Evolutionary conservation across 2,329 filamentous ascomycete species (phyloP).

Genomic region (Aureobasidium sp.): DNA sequence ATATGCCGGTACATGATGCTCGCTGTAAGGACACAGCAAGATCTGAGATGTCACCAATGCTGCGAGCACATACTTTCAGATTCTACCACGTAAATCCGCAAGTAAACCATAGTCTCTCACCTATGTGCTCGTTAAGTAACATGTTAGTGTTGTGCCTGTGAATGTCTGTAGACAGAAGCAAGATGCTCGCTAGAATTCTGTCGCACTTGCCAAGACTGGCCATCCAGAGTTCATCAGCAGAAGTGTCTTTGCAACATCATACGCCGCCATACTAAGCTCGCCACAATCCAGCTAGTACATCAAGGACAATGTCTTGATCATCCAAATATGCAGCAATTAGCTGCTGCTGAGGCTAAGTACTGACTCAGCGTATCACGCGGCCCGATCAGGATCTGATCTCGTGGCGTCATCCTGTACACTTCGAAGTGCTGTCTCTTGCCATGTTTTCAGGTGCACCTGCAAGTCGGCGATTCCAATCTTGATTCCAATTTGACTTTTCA

Average conservation of each 20-base stretch:
- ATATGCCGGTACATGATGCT: slow-evolving; percentile 74
- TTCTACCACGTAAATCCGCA: too few relatives aligned
- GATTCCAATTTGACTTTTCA: neutral
- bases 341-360: neutral
- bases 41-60: slow-evolving; percentile 59
- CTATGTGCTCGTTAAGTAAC: slow-evolving; percentile 37
- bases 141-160: slow-evolving; percentile 22
- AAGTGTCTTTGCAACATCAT: neutral
- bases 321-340: neutral
- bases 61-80: slow-evolving; percentile 31
- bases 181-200: neutral
- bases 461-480: neutral
- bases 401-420: slow-evolving; percentile 11
- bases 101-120: slow-evolving; percentile 20
- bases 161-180: neutral
- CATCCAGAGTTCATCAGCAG: neutral
- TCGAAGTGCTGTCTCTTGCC: neutral
- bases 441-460: neutral
- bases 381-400: neutral
- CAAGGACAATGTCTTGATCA: neutral
- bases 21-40: slow-evolving; percentile 77
- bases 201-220: neutral
- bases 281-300: neutral
- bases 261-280: too few relatives aligned
- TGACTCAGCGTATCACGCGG: neutral